Conservation (phyloP, 805 yeast species). For the Schwanniomyces occidentalis region DNA sequence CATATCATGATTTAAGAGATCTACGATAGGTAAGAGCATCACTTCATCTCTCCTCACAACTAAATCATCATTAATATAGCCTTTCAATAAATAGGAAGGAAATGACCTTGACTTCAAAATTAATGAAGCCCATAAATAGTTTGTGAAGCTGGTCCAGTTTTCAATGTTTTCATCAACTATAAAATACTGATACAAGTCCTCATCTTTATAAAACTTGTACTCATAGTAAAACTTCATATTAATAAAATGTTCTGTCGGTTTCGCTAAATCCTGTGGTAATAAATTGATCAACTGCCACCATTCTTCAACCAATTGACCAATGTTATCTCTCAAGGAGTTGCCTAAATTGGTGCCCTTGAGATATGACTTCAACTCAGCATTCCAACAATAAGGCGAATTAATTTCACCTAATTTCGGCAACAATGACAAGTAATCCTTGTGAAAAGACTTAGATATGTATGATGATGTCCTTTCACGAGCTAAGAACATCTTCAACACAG, state of each 20-base stretch:
- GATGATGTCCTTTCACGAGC: constrained; percentile 25
- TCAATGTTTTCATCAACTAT: constrained; percentile 19
- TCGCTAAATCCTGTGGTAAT: constrained; percentile 28
- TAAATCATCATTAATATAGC: constrained; percentile 26
- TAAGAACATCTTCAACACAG: constrained; percentile 36
- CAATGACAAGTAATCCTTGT: constrained; percentile 26
- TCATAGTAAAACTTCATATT: constrained; percentile 47
- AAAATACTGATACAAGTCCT: constrained; percentile 33
- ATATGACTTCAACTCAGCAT: constrained; percentile 45
- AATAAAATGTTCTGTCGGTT: constrained; percentile 36
- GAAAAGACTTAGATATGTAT: constrained; percentile 19
- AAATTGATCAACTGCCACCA: constrained; percentile 50
- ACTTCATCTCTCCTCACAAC: constrained; percentile 46
- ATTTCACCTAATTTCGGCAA: constrained; percentile 42
- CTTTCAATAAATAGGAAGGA: constrained; percentile 62
- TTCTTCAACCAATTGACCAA: constrained; percentile 52
- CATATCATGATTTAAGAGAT: constrained; percentile 73
- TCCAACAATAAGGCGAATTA: constrained; percentile 72
- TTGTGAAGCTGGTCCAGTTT: constrained; percentile 65
- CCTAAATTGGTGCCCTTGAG: constrained; percentile 71
- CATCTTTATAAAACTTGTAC: constrained; percentile 37
- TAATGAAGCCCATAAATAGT: constrained; percentile 73
- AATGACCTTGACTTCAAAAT: constrained; percentile 79
- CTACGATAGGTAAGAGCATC: constrained; percentile 76
- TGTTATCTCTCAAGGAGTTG: constrained; percentile 50